phyloP scores from a whole-genome alignment of 225 moss, liverwort and hornwort genomes.

The Thuidium tamariscinum region DNA sequence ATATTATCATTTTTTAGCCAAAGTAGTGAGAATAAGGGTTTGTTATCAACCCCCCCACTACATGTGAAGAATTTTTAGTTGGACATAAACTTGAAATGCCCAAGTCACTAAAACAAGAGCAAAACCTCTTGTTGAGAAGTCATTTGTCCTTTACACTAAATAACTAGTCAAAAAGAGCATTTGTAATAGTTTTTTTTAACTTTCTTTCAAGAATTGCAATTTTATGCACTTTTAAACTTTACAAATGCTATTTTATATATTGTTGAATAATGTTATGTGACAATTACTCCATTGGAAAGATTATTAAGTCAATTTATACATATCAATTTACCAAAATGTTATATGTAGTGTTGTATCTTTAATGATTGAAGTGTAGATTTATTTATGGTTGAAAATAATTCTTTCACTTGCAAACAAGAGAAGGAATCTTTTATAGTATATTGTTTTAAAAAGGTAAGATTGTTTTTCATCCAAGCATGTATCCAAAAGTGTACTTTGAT shows the following conservation, averaged over 20 bases:
- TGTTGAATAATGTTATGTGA: fast-evolving
- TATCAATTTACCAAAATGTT: background rate
- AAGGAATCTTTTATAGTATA: background rate
- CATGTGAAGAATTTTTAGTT: background rate
- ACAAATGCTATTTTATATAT: background rate
- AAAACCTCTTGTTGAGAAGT: background rate
- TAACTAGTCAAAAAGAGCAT: background rate
- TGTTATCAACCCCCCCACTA: fast-evolving
- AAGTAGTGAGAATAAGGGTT: background rate
- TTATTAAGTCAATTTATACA: background rate
- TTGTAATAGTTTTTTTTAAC: background rate
- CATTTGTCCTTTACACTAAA: background rate
- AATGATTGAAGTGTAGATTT: background rate
- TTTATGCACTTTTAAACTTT: background rate
- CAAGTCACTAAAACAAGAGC: background rate
- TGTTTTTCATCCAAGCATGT: background rate
- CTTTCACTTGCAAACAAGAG: background rate
- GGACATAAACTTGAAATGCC: background rate
- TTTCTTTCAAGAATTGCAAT: background rate
- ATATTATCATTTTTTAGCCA: too few species aligned
- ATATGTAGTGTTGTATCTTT: fast-evolving
- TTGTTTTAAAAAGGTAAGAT: background rate
- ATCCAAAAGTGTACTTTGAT: background rate
- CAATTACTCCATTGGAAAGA: background rate
- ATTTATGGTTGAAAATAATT: background rate